phyloP scores from a whole-genome alignment of 2,329 filamentous ascomycete genomes.

The Aurifilum marmelostoma region DNA sequence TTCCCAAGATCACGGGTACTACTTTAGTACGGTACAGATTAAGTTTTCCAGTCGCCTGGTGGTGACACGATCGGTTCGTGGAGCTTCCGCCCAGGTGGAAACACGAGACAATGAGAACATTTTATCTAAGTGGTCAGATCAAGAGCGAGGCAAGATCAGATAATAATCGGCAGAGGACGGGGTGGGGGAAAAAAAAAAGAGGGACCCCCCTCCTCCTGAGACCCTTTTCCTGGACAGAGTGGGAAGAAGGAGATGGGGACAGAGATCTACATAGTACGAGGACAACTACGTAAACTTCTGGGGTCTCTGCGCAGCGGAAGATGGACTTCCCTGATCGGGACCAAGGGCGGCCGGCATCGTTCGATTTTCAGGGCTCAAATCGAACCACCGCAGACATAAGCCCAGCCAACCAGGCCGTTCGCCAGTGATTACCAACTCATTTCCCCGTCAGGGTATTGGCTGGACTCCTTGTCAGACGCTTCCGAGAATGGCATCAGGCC shows the following conservation, averaged over 20 bases:
- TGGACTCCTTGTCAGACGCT: not conserved
- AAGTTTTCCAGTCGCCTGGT: not conserved
- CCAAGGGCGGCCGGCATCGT: slow-evolving; percentile 18
- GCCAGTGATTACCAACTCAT: not conserved
- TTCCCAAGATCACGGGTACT: not conserved
- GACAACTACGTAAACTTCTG: not conserved
- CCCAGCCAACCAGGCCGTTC: slow-evolving; percentile 14
- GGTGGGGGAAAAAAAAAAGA: not conserved
- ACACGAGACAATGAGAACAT: not conserved
- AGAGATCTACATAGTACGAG: slow-evolving; percentile 12
- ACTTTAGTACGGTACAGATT: not conserved
- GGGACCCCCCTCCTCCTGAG: not conserved
- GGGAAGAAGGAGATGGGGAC: not conserved
- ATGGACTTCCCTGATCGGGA: slow-evolving; percentile 17
- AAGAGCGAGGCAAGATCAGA: not conserved
- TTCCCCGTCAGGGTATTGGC: slow-evolving; percentile 17
- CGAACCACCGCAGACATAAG: slow-evolving; percentile 9
- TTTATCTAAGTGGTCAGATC: slow-evolving; percentile 8
- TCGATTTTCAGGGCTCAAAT: slow-evolving; percentile 23
- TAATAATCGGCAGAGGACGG: not conserved
- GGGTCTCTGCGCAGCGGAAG: slow-evolving; percentile 19
- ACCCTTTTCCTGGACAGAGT: not conserved
- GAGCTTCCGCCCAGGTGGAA: not conserved
- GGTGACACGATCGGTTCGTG: slow-evolving; percentile 15
- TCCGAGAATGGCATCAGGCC: slow-evolving; percentile 12